phyloP scores from a whole-genome alignment of 2,329 filamentous ascomycete species.

The Balansia obtecta region DNA sequence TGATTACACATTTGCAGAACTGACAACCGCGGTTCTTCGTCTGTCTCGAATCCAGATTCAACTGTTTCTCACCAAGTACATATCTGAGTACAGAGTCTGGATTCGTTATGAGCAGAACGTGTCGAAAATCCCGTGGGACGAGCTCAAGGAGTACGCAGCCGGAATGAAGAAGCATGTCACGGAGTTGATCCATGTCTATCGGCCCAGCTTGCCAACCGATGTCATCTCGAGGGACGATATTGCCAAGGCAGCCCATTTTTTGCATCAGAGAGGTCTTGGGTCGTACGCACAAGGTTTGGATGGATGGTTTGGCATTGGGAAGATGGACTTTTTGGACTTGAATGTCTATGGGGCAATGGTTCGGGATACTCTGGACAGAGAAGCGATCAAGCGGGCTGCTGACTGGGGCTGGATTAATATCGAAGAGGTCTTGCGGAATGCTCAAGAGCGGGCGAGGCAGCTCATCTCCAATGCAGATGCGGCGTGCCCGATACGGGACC shows the following conservation, averaged over 20 bases:
- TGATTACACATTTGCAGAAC: slow-evolving; percentile 11
- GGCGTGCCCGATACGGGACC: neutral
- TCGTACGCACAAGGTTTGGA: slow-evolving; percentile 6
- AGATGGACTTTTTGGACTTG: slow-evolving; percentile 14
- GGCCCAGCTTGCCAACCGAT: slow-evolving; percentile 15
- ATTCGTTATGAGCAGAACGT: slow-evolving; percentile 9
- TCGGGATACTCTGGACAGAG: slow-evolving; percentile 11
- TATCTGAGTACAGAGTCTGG: slow-evolving; percentile 11
- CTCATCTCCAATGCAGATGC: neutral
- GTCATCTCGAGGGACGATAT: slow-evolving; percentile 9
- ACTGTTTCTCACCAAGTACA: slow-evolving; percentile 13
- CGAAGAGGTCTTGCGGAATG: neutral
- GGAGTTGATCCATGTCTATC: slow-evolving; percentile 8
- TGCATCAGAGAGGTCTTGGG: slow-evolving; percentile 5
- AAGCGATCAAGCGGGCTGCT: slow-evolving; percentile 5
- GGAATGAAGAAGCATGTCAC: slow-evolving; percentile 5
- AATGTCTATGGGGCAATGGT: slow-evolving; percentile 12
- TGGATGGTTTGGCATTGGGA: slow-evolving; percentile 6
- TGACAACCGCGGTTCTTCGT: slow-evolving; percentile 9
- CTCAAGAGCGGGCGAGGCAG: neutral
- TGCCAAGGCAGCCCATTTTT: slow-evolving; percentile 9
- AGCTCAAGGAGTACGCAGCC: slow-evolving; percentile 6
- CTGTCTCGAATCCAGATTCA: slow-evolving; percentile 12
- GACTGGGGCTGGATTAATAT: slow-evolving; percentile 9
- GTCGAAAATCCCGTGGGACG: slow-evolving; percentile 6